These are phyloP conservation scores for Batkoa obscura DNA, from an alignment of 371 early-diverging fungal species.

Conservation along the genomic window DNA sequence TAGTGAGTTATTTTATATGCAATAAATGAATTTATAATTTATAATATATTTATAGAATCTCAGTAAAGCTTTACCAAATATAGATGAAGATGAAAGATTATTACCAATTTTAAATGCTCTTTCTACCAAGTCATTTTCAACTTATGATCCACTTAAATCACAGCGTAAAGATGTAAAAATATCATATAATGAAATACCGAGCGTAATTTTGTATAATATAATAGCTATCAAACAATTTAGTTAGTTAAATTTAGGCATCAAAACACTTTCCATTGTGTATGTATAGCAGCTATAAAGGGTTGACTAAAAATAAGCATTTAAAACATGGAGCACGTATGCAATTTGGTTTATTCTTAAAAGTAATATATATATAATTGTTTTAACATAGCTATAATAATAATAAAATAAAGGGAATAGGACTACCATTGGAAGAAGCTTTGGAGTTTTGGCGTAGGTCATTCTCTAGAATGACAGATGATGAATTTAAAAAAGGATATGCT, in stretches of 20 bases:
- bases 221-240: neutral
- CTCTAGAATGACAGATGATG: conserved; percentile 55
- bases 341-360: conserved; percentile 83
- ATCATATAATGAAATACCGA: conserved; percentile 29
- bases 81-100: conserved; percentile 89
- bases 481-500: conserved; percentile 78
- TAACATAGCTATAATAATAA: too few relatives aligned
- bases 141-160: conserved; percentile 22
- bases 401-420: conserved; percentile 78
- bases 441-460: conserved; percentile 76
- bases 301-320: conserved; percentile 60
- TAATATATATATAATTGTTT: too few relatives aligned
- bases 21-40: conserved; percentile 4
- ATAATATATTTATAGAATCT: conserved; percentile 27
- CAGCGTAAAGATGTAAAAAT: conserved; percentile 24
- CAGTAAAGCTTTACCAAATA: conserved; percentile 52
- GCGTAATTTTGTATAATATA: neutral
- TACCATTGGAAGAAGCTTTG: conserved; percentile 78
- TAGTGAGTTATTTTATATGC: conserved; percentile 15
- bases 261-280: conserved; percentile 86
- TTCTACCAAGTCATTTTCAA: conserved; percentile 21
- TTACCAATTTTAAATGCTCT: conserved; percentile 69
- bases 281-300: conserved; percentile 48
- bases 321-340: conserved; percentile 82
- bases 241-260: conserved; percentile 21